Evolutionary conservation across 306 rosid species (phyloP).

Genomic region (Fragaria ananassa): DNA sequence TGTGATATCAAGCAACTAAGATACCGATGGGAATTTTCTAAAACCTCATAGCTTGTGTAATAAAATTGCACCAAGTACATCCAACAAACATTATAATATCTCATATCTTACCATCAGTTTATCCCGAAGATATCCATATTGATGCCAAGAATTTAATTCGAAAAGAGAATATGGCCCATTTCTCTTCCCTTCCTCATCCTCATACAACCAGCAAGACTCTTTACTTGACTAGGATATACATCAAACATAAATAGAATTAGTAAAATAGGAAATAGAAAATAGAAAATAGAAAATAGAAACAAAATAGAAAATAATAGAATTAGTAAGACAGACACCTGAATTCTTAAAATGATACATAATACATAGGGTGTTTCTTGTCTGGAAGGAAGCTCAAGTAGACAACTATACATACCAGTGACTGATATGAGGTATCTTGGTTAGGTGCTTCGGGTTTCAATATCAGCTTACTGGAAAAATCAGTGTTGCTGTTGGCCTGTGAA

Average conservation of each 20-base stretch:
- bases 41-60: not conserved
- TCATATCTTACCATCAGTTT: conserved; percentile 56
- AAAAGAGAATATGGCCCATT: conserved; percentile 78
- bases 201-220: conserved; percentile 76
- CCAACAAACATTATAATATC: conserved; percentile 16
- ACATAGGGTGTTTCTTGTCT: not conserved
- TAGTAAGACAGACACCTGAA: conserved; percentile 6
- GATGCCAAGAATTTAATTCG: conserved; percentile 72
- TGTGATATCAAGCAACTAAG: not conserved
- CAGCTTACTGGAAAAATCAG: conserved; percentile 27
- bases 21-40: not conserved
- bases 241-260: conserved; percentile 1
- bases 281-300: not conserved
- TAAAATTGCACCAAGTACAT: conserved; percentile 1
- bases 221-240: conserved; percentile 44
- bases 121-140: conserved; percentile 69
- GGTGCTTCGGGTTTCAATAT: conserved; percentile 24
- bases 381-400: not conserved
- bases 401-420: conserved; percentile 34
- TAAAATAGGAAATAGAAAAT: not conserved
- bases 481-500: conserved; percentile 22
- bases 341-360: not conserved
- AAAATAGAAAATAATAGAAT: not conserved
- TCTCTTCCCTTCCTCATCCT: conserved; percentile 65
- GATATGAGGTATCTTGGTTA: conserved; percentile 29